Percentiles rank a stretch among this genome's conserved stretches.
Conservation (phyloP, 257 asterid species). For the Solanum sparsipilum region DNA sequence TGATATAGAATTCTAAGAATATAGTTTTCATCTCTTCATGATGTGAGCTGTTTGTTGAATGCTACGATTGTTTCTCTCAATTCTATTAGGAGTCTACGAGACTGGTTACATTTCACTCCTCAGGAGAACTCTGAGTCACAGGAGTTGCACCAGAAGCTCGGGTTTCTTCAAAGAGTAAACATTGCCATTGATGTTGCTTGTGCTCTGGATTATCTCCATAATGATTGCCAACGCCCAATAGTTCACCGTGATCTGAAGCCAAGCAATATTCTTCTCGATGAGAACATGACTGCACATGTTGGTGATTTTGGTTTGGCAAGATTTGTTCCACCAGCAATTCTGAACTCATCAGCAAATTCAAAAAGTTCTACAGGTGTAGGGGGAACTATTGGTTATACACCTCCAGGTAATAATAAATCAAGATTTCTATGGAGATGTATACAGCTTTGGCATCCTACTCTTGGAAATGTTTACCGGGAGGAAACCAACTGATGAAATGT, state of each 20-base stretch:
- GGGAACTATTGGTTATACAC: slow-evolving; percentile 8
- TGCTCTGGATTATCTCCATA: slow-evolving; percentile 24
- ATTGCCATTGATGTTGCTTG: slow-evolving; percentile 14
- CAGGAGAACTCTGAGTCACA: not conserved
- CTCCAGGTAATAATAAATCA: slow-evolving; percentile 4
- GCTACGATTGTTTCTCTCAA: too few species aligned
- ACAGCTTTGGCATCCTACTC: slow-evolving; percentile 5
- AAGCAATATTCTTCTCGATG: slow-evolving; percentile 16
- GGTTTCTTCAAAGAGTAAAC: slow-evolving; percentile 10
- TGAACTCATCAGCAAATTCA: not conserved
- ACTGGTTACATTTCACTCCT: slow-evolving; percentile 7
- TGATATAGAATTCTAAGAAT: too few species aligned
- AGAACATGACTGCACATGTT: slow-evolving; percentile 2
- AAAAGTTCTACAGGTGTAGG: not conserved
- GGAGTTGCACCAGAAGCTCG: not conserved
- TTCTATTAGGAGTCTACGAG: not conserved
- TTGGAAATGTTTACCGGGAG: slow-evolving; percentile 10
- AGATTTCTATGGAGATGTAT: slow-evolving; percentile 4
- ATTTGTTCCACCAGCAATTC: not conserved
- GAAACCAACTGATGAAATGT: slow-evolving; percentile 12
- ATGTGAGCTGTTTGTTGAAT: too few species aligned
- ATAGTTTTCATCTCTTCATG: too few species aligned
- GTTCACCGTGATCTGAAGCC: slow-evolving; percentile 30
- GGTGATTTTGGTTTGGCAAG: slow-evolving; percentile 11
- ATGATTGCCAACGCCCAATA: slow-evolving; percentile 5